Conservation (phyloP, 257 asterid species). For the Fraxinus quadrangulata region DNA sequence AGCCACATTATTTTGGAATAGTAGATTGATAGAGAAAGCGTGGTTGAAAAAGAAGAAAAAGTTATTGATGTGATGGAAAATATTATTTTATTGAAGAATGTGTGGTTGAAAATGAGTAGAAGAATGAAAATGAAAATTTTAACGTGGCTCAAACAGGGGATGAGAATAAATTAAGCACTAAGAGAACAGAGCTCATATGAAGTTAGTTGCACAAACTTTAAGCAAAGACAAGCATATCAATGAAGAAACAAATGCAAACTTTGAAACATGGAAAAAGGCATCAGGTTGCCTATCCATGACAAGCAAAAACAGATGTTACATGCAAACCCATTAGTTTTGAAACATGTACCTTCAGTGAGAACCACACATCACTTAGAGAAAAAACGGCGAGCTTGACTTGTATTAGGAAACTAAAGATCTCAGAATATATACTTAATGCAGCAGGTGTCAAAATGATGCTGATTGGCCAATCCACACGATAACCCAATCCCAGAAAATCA, state of each 20-base stretch:
- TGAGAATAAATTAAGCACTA: slow-evolving; percentile 5
- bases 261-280: slow-evolving; percentile 4
- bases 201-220: neutral
- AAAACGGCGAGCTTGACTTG: slow-evolving; percentile 95
- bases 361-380: slow-evolving; percentile 85
- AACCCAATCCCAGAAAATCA: slow-evolving; percentile 89
- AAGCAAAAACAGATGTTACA: slow-evolving; percentile 17
- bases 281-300: slow-evolving; percentile 1
- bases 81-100: too few species aligned
- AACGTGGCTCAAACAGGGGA: too few species aligned
- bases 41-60: too few species aligned
- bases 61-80: too few species aligned
- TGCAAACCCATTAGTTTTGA: slow-evolving; percentile 5
- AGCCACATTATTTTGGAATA: too few species aligned
- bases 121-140: too few species aligned
- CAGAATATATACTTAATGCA: slow-evolving; percentile 75
- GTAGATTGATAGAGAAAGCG: too few species aligned
- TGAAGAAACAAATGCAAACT: neutral
- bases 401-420: slow-evolving; percentile 82
- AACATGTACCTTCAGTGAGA: slow-evolving; percentile 67
- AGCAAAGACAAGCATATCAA: neutral
- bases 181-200: neutral
- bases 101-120: too few species aligned
- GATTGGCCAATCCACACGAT: slow-evolving; percentile 93
- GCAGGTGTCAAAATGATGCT: slow-evolving; percentile 75